phyloP scores from a whole-genome alignment of 2,329 filamentous ascomycete species.

The Colletotrichum brevisporum region DNA sequence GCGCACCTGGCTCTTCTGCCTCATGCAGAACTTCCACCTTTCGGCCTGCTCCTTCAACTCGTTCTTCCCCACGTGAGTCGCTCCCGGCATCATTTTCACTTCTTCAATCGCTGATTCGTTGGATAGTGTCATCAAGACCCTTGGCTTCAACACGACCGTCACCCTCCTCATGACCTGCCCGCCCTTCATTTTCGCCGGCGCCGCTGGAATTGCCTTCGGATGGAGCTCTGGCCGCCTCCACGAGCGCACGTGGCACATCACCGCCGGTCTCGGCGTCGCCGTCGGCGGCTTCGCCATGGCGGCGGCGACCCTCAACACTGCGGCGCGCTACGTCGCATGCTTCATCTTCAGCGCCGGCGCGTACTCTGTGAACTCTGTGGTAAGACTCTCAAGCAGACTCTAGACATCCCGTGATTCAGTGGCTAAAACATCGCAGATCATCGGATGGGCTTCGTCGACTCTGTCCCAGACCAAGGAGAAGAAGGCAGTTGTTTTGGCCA shows the following conservation, averaged over 20 bases:
- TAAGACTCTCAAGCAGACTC: background rate
- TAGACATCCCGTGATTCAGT: accelerated
- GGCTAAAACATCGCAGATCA: constrained; percentile 47
- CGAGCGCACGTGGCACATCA: constrained; percentile 66
- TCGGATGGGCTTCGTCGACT: constrained; percentile 61
- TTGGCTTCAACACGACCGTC: constrained; percentile 63
- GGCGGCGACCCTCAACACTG: constrained; percentile 53
- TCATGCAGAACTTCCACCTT: constrained; percentile 71
- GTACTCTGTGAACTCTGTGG: constrained; percentile 53
- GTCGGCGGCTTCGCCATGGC: constrained; percentile 59
- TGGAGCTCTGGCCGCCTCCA: constrained; percentile 65
- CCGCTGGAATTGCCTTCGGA: constrained; percentile 60
- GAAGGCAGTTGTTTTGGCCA: constrained; percentile 61
- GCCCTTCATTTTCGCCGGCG: constrained; percentile 65
- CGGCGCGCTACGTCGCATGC: constrained; percentile 57
- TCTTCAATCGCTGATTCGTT: too few relatives aligned
- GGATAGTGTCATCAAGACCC: constrained; percentile 59
- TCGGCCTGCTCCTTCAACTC: constrained; percentile 63
- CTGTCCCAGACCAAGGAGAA: constrained; percentile 64
- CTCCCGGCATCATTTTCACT: background rate
- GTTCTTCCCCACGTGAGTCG: constrained; percentile 58
- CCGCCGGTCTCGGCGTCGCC: constrained; percentile 56
- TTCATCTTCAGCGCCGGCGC: constrained; percentile 59
- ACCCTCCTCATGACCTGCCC: constrained; percentile 67
- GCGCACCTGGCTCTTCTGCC: constrained; percentile 65